Evolutionary conservation across 2,329 filamentous ascomycete species (phyloP), one percentile per base, ranked within the genome.

Genomic region (Hymenotorrendiella dingleyae): DNA sequence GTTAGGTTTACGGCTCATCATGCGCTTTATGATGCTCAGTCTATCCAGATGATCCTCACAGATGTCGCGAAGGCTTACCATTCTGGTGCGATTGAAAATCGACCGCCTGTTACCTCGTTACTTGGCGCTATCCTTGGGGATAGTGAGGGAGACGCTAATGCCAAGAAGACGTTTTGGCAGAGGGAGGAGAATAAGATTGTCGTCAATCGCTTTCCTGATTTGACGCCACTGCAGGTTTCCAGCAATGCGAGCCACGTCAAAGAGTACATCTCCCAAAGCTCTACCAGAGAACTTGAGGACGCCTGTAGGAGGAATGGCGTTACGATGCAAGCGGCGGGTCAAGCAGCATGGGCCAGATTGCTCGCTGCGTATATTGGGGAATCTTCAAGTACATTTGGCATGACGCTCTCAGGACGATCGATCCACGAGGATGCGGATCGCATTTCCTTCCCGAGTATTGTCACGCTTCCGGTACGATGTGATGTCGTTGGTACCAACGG

Each of bases 11-110:
- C 44, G 16, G 57, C 52, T 3, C 84, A 94, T 49, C 90, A 96
- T 64, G 85, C 86, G 0, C 67, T 96, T 0, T 96, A 94, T 52
- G 90, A 96, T 65, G 90, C 88, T 0, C 72, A 78, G 29, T 89
- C 87, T 7, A 66, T 96, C 9, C 68, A 76, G 3, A 57, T 70
- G 1, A 71, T 96, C 1, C 63, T 95, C 2, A 57, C 67, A 0
- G 76, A 84, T 52, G 67, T 94, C 10, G 55, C 63, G 2, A 55
- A 53, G 26, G 55, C 62, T 9, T 69, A 75, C 24, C 46, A 56
- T 7, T 61, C 56, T 4, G 46, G 55, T 2, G 9, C 43, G 2
- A 38, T 65, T 2, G 38, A 45, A 1, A 35, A 47, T 6, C 48
- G 57, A 3, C 34, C 55, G n/a, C 50, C 65, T 3, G 61, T 78